A percentile compares a stretch with the other conserved stretches of the same genome.
Evolutionary conservation across 805 yeast genomes (phyloP).

Genomic region (Candida ovalis): DNA sequence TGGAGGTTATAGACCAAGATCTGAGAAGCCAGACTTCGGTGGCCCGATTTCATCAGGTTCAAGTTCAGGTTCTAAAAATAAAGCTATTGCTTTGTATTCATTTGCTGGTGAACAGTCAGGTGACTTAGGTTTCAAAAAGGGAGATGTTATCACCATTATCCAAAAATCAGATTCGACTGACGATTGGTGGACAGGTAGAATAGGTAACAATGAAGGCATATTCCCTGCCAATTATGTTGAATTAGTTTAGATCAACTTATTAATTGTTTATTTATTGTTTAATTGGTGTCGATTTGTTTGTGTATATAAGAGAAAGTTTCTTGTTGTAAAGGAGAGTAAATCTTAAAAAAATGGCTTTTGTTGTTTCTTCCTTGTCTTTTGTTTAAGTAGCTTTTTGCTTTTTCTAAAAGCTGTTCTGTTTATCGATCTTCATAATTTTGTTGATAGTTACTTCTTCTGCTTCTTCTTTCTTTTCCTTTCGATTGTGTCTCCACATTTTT

Average conservation of each 20-base stretch:
- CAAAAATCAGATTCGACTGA: constrained; percentile 85
- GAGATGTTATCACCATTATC: constrained; percentile 84
- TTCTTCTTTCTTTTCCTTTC: too few relatives aligned
- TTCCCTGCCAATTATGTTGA: constrained; percentile 98
- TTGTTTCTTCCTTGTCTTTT: too few relatives aligned
- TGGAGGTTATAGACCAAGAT: constrained; percentile 30
- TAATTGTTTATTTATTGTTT: neutral
- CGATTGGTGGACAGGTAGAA: constrained; percentile 98
- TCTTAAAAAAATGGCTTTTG: neutral
- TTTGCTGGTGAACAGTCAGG: constrained; percentile 94
- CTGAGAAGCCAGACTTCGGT: constrained; percentile 35
- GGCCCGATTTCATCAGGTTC: constrained; percentile 30
- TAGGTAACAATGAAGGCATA: constrained; percentile 81
- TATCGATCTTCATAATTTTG: neutral
- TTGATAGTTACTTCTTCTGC: too few relatives aligned
- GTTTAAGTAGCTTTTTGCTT: too few relatives aligned
- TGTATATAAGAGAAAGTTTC: neutral
- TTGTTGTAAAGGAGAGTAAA: neutral
- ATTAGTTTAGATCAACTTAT: constrained; percentile 40
- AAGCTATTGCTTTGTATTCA: constrained; percentile 85
- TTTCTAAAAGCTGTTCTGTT: neutral
- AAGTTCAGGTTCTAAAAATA: constrained; percentile 36
- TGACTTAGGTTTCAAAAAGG: constrained; percentile 88
- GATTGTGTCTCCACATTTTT: too few relatives aligned
- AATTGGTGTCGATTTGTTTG: neutral